phyloP scores from a whole-genome alignment of 2,329 filamentous ascomycete genomes.

The Pseudogymnoascus sp. region DNA sequence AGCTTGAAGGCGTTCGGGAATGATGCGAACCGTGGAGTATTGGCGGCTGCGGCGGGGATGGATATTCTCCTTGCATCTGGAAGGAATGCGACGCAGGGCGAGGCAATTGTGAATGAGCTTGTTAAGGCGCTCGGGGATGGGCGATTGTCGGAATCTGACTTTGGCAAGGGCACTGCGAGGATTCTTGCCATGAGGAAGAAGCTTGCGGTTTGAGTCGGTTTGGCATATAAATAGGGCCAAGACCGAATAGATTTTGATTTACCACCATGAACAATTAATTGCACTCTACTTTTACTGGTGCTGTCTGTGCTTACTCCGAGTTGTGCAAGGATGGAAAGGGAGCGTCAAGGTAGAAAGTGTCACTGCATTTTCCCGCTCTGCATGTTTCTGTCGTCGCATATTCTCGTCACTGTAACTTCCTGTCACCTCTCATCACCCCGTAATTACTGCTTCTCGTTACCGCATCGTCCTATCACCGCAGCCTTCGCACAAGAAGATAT shows the following conservation, averaged over 20 bases:
- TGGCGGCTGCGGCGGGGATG: constrained; percentile 27
- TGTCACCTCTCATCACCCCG: background rate
- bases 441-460: background rate
- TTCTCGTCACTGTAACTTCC: background rate
- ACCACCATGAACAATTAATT: background rate
- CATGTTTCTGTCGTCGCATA: background rate
- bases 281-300: background rate
- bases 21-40: constrained; percentile 20
- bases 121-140: background rate
- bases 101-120: constrained; percentile 3
- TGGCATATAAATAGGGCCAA: background rate
- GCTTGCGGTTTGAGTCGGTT: background rate
- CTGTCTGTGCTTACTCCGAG: too few relatives aligned
- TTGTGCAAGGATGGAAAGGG: background rate
- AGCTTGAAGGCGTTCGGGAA: constrained; percentile 22
- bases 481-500: background rate
- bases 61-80: constrained; percentile 28
- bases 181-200: constrained; percentile 5
- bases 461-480: background rate
- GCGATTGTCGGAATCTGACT: background rate
- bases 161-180: background rate
- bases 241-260: background rate
- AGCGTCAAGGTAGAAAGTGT: background rate
- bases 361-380: background rate
- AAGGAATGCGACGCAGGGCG: constrained; percentile 26